Evolutionary conservation across 2,329 filamentous ascomycete species (phyloP).

Genomic region (Penicillium concentricum): DNA sequence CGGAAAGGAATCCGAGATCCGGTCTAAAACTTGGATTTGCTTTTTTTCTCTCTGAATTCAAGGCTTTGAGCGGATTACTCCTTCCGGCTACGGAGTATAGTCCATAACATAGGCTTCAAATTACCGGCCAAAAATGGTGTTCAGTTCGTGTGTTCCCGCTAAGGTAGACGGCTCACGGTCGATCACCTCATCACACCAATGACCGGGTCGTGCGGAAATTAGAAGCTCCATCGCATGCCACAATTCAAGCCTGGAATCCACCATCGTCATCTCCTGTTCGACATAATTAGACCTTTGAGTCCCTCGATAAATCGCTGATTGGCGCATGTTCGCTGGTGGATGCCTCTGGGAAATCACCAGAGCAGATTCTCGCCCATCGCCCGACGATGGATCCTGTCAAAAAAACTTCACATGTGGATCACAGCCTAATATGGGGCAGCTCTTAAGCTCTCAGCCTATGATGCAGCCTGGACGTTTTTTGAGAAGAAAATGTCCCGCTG

Average conservation of each 20-base stretch:
- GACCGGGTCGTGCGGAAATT: slow-evolving; percentile 19
- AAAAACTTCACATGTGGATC: slow-evolving; percentile 13
- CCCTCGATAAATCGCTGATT: background rate
- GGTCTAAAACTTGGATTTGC: background rate
- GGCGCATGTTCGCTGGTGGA: background rate
- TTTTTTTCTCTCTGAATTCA: slow-evolving; percentile 6
- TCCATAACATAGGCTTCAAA: background rate
- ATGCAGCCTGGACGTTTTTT: slow-evolving; percentile 16
- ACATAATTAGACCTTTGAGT: background rate
- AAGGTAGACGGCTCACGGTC: slow-evolving; percentile 16
- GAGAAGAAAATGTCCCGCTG: slow-evolving; percentile 5
- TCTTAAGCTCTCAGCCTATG: slow-evolving; percentile 11
- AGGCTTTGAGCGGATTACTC: background rate
- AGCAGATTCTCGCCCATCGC: background rate
- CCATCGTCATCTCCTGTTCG: background rate
- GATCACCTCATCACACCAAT: slow-evolving; percentile 26
- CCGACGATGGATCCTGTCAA: slow-evolving; percentile 9
- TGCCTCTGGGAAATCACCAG: background rate
- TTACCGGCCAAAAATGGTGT: slow-evolving; percentile 12
- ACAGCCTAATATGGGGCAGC: slow-evolving; percentile 4
- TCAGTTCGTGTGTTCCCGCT: slow-evolving; percentile 17
- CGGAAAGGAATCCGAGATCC: slow-evolving; percentile 2
- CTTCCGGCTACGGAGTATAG: background rate
- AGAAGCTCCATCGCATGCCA: slow-evolving; percentile 19
- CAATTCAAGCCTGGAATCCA: slow-evolving; percentile 7